These are phyloP conservation scores for Candida ulmi DNA, from an alignment of 805 yeast genomes.

Conservation along the genomic window DNA sequence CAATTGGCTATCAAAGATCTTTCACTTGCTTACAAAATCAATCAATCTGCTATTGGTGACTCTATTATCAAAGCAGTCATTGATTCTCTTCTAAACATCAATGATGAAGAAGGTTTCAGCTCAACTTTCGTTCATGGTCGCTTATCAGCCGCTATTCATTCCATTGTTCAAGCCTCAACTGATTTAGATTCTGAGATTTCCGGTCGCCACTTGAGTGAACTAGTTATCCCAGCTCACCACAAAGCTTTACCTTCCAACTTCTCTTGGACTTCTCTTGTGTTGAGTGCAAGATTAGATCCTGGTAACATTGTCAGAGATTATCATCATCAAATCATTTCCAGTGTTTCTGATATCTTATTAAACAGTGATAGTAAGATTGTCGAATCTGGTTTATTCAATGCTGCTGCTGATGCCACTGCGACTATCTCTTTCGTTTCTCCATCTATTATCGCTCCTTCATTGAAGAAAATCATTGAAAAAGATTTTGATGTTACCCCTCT, in stretches of 20 bases:
- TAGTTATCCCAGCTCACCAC: constrained; percentile 42
- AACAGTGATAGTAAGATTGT: constrained; percentile 14
- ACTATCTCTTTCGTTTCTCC: constrained; percentile 57
- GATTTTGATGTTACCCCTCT: constrained; percentile 30
- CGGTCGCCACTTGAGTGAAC: constrained; percentile 30
- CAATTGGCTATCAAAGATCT: constrained; percentile 21
- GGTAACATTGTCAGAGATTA: constrained; percentile 41
- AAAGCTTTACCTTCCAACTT: constrained; percentile 31
- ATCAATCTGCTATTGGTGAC: constrained; percentile 36
- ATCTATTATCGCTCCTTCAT: constrained; percentile 42
- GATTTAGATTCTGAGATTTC: constrained; percentile 16
- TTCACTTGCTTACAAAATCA: constrained; percentile 23
- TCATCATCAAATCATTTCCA: constrained; percentile 19
- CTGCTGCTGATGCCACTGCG: constrained; percentile 44
- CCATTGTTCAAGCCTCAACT: constrained; percentile 28
- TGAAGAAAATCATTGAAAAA: constrained; percentile 36
- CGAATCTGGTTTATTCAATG: constrained; percentile 38
- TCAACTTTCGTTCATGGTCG: constrained; percentile 23
- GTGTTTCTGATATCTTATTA: constrained; percentile 15
- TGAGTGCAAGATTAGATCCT: constrained; percentile 59
- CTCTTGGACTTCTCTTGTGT: constrained; percentile 77
- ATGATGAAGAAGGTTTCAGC: constrained; percentile 11
- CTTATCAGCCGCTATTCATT: constrained; percentile 31
- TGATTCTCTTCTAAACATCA: constrained; percentile 16
- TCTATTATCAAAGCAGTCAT: constrained; percentile 40